These are phyloP conservation scores for Trypanosomatidae sp. DNA, from an alignment of 208 protist species.

Conservation along the genomic window DNA sequence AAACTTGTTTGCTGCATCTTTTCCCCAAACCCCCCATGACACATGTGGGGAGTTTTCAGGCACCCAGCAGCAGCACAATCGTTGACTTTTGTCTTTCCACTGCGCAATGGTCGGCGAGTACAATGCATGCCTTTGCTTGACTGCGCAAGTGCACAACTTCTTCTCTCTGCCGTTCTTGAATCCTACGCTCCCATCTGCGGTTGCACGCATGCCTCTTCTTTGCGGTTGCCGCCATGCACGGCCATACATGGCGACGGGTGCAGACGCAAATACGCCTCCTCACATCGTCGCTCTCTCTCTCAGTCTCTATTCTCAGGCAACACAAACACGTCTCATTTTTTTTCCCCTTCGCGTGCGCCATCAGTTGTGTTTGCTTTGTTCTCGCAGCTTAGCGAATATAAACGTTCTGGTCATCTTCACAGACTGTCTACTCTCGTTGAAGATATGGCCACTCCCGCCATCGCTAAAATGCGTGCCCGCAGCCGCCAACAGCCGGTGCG, in stretches of 20 bases:
- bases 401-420: neutral
- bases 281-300: neutral
- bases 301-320: neutral
- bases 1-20: neutral
- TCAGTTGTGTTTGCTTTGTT: neutral
- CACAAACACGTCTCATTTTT: neutral
- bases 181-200: neutral
- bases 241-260: neutral
- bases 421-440: neutral
- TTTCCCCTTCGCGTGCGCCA: neutral
- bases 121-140: neutral
- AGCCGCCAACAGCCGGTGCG: conserved; percentile 44
- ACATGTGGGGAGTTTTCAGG: neutral
- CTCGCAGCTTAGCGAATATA: too few relatives aligned
- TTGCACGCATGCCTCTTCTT: neutral
- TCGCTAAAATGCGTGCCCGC: conserved; percentile 59
- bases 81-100: neutral
- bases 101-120: neutral
- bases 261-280: neutral
- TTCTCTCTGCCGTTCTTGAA: neutral
- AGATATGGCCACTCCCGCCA: conserved; percentile 48
- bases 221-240: neutral
- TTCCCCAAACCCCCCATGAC: neutral
- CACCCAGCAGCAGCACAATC: neutral
- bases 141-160: neutral